A percentile compares a stretch with the other conserved stretches of the same genome.
Evolutionary conservation across 1,139 yeast species (phyloP).

Genomic region (Keqinozyma sinolaborantium): DNA sequence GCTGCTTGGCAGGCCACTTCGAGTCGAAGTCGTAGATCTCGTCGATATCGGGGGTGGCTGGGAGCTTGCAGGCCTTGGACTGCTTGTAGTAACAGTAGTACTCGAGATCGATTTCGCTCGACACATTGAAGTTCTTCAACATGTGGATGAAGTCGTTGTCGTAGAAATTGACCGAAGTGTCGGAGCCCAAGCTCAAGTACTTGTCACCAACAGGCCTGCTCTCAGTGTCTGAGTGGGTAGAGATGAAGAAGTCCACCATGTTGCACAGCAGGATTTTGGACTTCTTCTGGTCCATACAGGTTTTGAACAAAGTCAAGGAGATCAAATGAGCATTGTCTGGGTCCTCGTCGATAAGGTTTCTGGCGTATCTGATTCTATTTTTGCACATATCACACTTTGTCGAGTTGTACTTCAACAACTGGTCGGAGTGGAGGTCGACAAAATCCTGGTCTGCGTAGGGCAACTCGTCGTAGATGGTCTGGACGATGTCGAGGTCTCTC

Average conservation of each 20-base stretch:
- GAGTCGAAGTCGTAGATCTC: conserved; percentile 20
- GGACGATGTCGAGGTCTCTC: conserved; percentile 17
- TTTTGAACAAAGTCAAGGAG: conserved; percentile 31
- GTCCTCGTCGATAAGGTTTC: conserved; percentile 20
- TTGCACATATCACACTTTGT: conserved; percentile 35
- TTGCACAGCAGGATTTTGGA: conserved; percentile 31
- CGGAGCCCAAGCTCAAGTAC: conserved; percentile 20
- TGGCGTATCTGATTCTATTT: conserved; percentile 29
- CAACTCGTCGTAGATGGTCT: conserved; percentile 22
- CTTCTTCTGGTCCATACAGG: conserved; percentile 30
- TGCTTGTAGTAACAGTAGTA: conserved; percentile 31
- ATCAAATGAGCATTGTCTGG: conserved; percentile 37
- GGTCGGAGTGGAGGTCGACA: conserved; percentile 22
- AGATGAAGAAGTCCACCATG: conserved; percentile 34
- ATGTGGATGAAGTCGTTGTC: conserved; percentile 40
- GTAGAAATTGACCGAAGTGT: conserved; percentile 28
- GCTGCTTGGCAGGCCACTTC: conserved; percentile 32
- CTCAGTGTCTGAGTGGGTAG: conserved; percentile 24
- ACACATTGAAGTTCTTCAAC: conserved; percentile 30
- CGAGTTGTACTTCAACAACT: conserved; percentile 25
- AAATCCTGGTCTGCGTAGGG: conserved; percentile 26
- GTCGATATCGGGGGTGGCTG: conserved; percentile 25
- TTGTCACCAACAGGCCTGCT: conserved; percentile 14
- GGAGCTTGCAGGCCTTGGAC: conserved; percentile 22
- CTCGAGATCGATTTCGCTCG: conserved; percentile 33